These are phyloP conservation scores for Backusella macrospora DNA, from an alignment of 192 early-diverging fungal species.

Conservation along the genomic window DNA sequence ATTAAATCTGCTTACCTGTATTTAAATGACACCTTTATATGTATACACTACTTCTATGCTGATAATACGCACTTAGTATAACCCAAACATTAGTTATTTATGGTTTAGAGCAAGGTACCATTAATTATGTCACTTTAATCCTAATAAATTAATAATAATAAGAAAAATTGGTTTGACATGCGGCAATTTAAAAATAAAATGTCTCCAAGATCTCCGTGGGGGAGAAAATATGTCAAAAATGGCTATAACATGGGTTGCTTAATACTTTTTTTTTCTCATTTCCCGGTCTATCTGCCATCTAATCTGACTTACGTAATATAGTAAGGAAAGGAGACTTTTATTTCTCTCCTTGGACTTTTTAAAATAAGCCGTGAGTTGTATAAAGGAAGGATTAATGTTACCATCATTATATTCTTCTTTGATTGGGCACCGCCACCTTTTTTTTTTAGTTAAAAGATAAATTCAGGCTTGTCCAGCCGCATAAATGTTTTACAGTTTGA, in stretches of 20 bases:
- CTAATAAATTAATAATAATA: neutral
- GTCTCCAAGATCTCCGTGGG: neutral
- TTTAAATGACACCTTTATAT: neutral
- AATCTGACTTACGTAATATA: neutral
- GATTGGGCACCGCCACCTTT: neutral
- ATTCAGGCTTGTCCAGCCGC: neutral
- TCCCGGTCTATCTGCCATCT: neutral
- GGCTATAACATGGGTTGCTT: neutral
- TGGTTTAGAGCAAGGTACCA: neutral
- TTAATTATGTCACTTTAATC: neutral
- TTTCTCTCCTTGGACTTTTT: neutral
- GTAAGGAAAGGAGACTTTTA: neutral
- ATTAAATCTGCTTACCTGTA: neutral
- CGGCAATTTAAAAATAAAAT: neutral
- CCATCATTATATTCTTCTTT: neutral
- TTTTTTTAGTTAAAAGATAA: neutral
- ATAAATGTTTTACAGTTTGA: constrained; percentile 10
- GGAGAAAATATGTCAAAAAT: neutral
- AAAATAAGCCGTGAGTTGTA: neutral
- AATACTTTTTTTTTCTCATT: neutral
- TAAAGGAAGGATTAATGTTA: neutral
- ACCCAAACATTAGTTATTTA: neutral
- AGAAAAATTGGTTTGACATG: neutral
- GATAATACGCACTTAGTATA: neutral
- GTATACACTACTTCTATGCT: neutral